Base-by-base conservation (phyloP, 805 yeast genomes). In the Pichia manshurica region DNA sequence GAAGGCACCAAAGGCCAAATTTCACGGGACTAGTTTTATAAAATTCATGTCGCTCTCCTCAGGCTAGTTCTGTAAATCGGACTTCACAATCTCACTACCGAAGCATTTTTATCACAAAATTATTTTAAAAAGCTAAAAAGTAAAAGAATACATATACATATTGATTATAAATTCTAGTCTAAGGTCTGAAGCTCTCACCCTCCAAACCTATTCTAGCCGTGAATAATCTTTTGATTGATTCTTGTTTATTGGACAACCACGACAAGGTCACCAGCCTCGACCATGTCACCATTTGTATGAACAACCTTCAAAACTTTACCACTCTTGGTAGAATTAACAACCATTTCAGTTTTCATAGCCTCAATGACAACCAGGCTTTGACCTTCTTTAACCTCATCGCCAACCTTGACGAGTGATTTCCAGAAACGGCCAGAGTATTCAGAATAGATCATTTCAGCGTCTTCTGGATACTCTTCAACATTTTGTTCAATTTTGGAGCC, bases 341-440 rank as follows among this genome's bases (percentile, higher is more conserved):
- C 77, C 97, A 91, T 91, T 68, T 91, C 99, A 0, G 98, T 93
- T 74, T 91, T 91, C 99, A 91, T 91, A 47, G 99, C 98, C 67
- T 91, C 99, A 46, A 91, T 87, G 35, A 93, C 88, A 55, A 91
- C 77, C 52, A 91, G 72, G 4, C 88, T 88, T 57, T 87, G 91
- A 31, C 90, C 95, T 41, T 69, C 75, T 45, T 71, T 68, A 23
- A 91, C 95, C 5, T 54, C 67, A 57, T 86, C 93, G 21, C 96
- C 96, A 40, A 76, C 90, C 48, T 74, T 68, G 25, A 84, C 95
- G 55, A 89, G 69, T 1, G 95, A 79, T 67, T 93, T 91, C 99
- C 99, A 91, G 75, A 86, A 89, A 56, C 98, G 76, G 47, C 98
- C 99, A n/a, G 96, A 85, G 64, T 81, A 93, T 65, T 93, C 97